Evolutionary conservation across 306 rosid genomes (phyloP).

Genomic region (Medicago lupulina): DNA sequence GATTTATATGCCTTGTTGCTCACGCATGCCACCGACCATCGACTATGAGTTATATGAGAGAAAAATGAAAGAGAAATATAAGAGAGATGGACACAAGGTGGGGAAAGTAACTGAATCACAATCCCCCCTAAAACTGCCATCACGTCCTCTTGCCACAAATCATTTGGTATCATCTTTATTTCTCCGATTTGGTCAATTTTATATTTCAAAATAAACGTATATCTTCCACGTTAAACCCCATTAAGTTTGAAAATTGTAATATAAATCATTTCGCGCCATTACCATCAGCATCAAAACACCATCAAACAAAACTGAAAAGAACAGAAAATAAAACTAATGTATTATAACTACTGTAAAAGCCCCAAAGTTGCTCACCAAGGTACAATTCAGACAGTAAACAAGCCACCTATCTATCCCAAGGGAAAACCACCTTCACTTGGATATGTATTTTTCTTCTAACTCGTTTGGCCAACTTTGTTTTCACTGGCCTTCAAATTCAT

Average conservation of each 20-base stretch:
- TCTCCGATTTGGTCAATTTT: too few relatives aligned
- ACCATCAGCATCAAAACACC: not conserved
- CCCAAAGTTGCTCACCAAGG: conserved; percentile 26
- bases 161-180: too few relatives aligned
- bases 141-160: not conserved
- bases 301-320: not conserved
- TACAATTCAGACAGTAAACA: conserved; percentile 3
- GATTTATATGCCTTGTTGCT: too few relatives aligned
- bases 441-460: conserved; percentile 5
- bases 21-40: too few relatives aligned
- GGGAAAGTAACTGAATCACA: not conserved
- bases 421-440: conserved; percentile 16
- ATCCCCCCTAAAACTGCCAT: not conserved
- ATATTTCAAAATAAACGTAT: too few relatives aligned
- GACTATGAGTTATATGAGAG: too few relatives aligned
- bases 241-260: not conserved
- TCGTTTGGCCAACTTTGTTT: conserved; percentile 4
- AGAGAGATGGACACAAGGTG: too few relatives aligned
- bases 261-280: not conserved
- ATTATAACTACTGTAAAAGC: conserved; percentile 15
- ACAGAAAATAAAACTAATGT: not conserved
- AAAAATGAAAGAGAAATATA: too few relatives aligned
- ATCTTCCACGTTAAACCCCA: too few relatives aligned
- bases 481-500: conserved; percentile 24
- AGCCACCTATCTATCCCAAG: conserved; percentile 12